Evolutionary conservation across 2,329 filamentous ascomycete genomes (phyloP), one percentile per base, ranked within the genome.

Genomic region (Nectriaceae sp.): DNA sequence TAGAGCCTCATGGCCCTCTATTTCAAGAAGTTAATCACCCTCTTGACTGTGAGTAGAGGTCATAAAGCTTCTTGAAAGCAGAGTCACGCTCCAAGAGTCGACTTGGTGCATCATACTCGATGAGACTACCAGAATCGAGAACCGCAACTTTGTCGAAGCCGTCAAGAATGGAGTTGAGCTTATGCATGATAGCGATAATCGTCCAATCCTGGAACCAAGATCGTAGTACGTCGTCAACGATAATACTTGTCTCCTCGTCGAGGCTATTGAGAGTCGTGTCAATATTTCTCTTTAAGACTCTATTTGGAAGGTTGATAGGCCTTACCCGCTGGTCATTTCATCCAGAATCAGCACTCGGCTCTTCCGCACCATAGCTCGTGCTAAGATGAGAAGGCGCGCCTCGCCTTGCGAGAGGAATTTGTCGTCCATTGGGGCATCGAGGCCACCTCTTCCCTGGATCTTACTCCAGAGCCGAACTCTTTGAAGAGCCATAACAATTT

Each of bases 141-240:
- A 79, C 72, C 2, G 73, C 66, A 18, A 79, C 68, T 19, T 63
- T 63, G 49, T 79, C 75, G 39, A 76, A 79, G 42, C 75, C 72
- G 42, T 75, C 72, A 46, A 76, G 65, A 31, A 82, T 75, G 22
- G 76, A 77, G 10, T 70, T 65, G 22, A 76, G 55, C 11, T 71
- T 65, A 49, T 76, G 74, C 15, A 66, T 68, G 1, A 75, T 67
- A 54, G 70, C 72, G 19, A 75, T 55, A 15, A 88, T 75, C 0
- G 85, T 88, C 53, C 70, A 70, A 8, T 46, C 54, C 4, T 44
- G 53, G 51, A 74, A 72, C 50, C 71, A 68, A 13, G 56, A 44
- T 11, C 54, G 46, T 31, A 73, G 67, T 3, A 71, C 64, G 38
- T 56, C 50, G 52, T 68, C 65, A 65, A 74, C 71, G 13, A 57